Evolutionary conservation across 306 rosid species (phyloP).

Genomic region (Styphnolobium japonicum): DNA sequence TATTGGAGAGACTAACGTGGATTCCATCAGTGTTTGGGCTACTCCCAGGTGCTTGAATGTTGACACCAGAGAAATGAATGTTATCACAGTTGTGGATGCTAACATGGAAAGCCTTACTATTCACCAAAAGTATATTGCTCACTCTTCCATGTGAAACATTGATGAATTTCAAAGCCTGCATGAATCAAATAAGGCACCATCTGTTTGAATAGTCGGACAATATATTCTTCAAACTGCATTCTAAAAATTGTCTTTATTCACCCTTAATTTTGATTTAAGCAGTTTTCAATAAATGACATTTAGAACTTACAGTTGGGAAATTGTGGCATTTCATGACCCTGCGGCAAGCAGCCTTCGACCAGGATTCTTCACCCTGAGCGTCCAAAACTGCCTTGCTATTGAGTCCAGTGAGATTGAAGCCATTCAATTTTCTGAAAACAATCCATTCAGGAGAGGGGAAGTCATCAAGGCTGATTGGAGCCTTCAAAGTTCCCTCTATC

Average conservation of each 20-base stretch:
- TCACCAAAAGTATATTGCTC: background rate
- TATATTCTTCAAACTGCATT: background rate
- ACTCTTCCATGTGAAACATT: conserved; percentile 1
- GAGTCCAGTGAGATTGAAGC: background rate
- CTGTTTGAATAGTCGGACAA: background rate
- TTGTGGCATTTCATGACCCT: background rate
- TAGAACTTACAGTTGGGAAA: conserved; percentile 3
- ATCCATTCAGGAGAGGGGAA: conserved; percentile 14
- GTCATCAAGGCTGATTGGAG: background rate
- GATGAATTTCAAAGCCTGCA: conserved; percentile 12
- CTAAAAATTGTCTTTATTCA: no score
- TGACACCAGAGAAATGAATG: background rate
- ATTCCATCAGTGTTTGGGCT: conserved; percentile 22
- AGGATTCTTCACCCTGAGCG: background rate
- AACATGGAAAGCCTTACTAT: conserved; percentile 11
- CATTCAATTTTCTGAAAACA: background rate
- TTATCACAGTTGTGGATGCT: background rate
- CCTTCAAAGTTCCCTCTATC: background rate
- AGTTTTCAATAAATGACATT: background rate
- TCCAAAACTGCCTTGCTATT: background rate
- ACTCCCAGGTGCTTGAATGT: conserved; percentile 5
- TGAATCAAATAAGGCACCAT: background rate
- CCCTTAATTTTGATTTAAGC: no score
- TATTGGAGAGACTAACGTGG: background rate
- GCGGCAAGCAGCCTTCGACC: background rate